A percentile compares a stretch with the other conserved stretches of the same genome.
phyloP scores from a whole-genome alignment of 805 yeast species.

The Zygotorulaspora florentina region DNA sequence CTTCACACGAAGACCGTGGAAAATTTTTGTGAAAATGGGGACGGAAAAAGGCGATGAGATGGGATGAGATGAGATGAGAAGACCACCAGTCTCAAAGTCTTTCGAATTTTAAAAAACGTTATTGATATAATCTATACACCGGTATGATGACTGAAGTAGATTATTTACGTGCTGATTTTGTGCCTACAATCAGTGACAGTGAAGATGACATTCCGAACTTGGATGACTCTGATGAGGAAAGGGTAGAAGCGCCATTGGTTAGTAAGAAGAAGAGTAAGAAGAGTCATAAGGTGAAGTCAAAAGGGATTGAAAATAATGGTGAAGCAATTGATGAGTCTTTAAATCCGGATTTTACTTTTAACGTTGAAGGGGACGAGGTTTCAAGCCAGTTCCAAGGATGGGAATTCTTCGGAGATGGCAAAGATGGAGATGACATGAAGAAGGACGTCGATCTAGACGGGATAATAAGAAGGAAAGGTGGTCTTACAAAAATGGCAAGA shows the following conservation, averaged over 20 bases:
- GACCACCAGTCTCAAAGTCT: neutral
- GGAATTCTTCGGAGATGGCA: slow-evolving; percentile 60
- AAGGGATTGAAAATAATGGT: slow-evolving; percentile 32
- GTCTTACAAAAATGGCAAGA: slow-evolving; percentile 54
- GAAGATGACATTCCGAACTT: slow-evolving; percentile 62
- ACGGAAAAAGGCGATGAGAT: slow-evolving; percentile 24
- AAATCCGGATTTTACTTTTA: slow-evolving; percentile 71
- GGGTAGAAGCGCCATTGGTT: slow-evolving; percentile 19
- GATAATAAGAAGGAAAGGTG: slow-evolving; percentile 83
- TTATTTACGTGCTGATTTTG: slow-evolving; percentile 39
- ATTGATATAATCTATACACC: neutral
- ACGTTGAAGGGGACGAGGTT: slow-evolving; percentile 53
- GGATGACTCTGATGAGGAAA: slow-evolving; percentile 46
- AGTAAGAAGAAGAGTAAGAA: slow-evolving; percentile 27
- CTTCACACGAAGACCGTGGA: neutral
- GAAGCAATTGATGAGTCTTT: slow-evolving; percentile 49
- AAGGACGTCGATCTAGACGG: slow-evolving; percentile 82
- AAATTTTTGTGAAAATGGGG: neutral
- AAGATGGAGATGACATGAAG: slow-evolving; percentile 23
- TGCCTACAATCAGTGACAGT: slow-evolving; percentile 71
- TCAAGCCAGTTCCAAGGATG: slow-evolving; percentile 63
- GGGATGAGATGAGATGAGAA: slow-evolving; percentile 10
- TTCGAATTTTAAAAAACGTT: neutral
- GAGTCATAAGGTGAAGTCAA: slow-evolving; percentile 14
- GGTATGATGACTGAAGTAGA: slow-evolving; percentile 5